These are phyloP conservation scores for Cruciata laevipes DNA, from an alignment of 257 asterid species.

Conservation along the genomic window DNA sequence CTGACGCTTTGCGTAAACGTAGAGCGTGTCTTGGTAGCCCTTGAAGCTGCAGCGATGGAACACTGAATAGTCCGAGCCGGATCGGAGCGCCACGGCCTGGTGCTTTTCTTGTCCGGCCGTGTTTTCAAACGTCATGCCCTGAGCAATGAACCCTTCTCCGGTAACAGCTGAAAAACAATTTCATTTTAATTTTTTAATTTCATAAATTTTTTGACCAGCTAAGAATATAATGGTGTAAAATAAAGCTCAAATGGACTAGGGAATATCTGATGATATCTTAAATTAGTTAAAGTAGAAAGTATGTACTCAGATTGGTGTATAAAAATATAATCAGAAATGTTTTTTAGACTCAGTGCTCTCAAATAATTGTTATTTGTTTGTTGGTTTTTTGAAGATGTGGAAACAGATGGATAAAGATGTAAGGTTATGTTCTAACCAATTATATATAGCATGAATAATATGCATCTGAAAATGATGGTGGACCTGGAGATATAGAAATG, in stretches of 20 bases:
- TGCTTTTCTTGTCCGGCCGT: slow-evolving; percentile 66
- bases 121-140: slow-evolving; percentile 69
- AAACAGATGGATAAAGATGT: neutral
- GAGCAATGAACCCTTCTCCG: slow-evolving; percentile 28
- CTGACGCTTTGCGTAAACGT: slow-evolving; percentile 55
- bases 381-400: neutral
- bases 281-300: too few relatives aligned
- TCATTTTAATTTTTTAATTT: too few relatives aligned
- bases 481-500: too few relatives aligned
- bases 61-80: slow-evolving; percentile 72
- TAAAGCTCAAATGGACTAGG: neutral
- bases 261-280: neutral
- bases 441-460: too few relatives aligned
- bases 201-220: too few relatives aligned
- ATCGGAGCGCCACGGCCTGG: slow-evolving; percentile 84
- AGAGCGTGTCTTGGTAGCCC: slow-evolving; percentile 87
- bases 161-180: slow-evolving; percentile 13
- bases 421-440: neutral
- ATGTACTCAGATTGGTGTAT: too few relatives aligned
- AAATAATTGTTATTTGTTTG: neutral
- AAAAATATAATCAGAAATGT: too few relatives aligned
- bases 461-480: neutral
- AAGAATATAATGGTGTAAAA: too few relatives aligned
- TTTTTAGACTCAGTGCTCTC: neutral
- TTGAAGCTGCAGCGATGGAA: slow-evolving; percentile 75